Evolutionary conservation across 495 filamentous ascomycete species (phyloP), one percentile per base, ranked within the genome.

Genomic region (Podospora didyma): DNA sequence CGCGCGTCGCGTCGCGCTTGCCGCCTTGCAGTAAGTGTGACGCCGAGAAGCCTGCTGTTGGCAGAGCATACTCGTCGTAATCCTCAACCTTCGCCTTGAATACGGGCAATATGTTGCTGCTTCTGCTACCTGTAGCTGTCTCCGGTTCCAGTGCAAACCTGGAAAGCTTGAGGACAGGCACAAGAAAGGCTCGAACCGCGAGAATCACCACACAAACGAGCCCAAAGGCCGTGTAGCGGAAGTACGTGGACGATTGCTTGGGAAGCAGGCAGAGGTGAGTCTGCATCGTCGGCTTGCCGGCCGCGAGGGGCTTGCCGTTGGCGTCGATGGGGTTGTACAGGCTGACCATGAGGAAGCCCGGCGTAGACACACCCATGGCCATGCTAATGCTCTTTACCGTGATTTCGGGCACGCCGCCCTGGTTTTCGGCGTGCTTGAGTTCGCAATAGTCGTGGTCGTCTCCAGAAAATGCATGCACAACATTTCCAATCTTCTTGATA

Each of bases 361-460:
- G 95, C 24, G 81, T 84, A 0, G 88, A 81, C 21, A 99, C 89
- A n/a, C 95, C 93, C 94, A 97, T 97, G 6, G 91, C 90, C 90
- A 90, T 96, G 59, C 85, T 91, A 39, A 96, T 77, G 60, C 85
- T 89, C 72, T 99, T 99, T 54, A 97, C 91, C 0, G 95, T 97
- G 60, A 97, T 92, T 63, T 99, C 95, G 23, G 78, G 82, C 1
- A 93, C 86, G 42, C 80, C 82, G 6, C 76, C 76, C 55, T 82
- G 79, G 17, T 80, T 72, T 10, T 77, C 82, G 56, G 85, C 79
- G 67, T 99, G 95, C 2, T 81, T 72, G 22, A 97, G 71, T 53
- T 96, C 92, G 72, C 95, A 99, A 73, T 97, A 96, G 70, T 99
- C 95, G 71, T 99, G 95, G 69, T 99, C 95, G 63, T 99, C 95